These are phyloP conservation scores for Neurospora tetraspora DNA, from an alignment of 495 filamentous ascomycete species.

Conservation along the genomic window DNA sequence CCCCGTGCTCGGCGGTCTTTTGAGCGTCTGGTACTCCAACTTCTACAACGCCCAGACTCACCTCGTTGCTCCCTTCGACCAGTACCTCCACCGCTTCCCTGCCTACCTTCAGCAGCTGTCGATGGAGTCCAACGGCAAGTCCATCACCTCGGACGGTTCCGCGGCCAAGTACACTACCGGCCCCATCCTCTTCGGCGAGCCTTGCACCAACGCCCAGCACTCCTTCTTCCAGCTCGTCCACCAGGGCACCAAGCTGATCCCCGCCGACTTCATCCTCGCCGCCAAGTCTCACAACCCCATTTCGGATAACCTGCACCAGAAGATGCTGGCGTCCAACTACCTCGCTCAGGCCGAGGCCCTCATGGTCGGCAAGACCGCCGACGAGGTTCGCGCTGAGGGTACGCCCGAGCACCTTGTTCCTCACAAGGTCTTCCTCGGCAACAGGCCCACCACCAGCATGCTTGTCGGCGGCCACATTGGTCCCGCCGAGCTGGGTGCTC, in stretches of 20 bases:
- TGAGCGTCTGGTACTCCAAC: conserved; percentile 98
- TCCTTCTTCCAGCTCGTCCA: conserved; percentile 99
- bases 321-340: conserved; percentile 98
- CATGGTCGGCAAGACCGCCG: conserved; percentile 94
- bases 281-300: conserved; percentile 95
- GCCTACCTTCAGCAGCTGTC: conserved; percentile 98
- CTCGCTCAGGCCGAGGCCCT: conserved; percentile 94
- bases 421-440: conserved; percentile 99
- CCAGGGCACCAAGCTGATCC: conserved; percentile 98
- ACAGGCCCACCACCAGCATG: conserved; percentile 91
- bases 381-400: conserved; percentile 81
- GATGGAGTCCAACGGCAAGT: conserved; percentile 99
- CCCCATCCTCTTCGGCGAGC: conserved; percentile 91
- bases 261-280: conserved; percentile 93
- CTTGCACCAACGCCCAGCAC: conserved; percentile 98
- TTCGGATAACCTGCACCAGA: conserved; percentile 85
- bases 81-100: conserved; percentile 97
- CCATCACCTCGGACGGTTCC: conserved; percentile 79
- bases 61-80: conserved; percentile 94
- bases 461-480: conserved; percentile 85
- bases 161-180: conserved; percentile 95
- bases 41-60: conserved; percentile 98
- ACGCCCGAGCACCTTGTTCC: conserved; percentile 70
- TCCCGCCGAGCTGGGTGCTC: conserved; percentile 80
- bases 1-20: conserved; percentile 77